These are phyloP conservation scores for Trichopus zeylanicus DNA, from an alignment of 116 monocot genomes.

Conservation along the genomic window DNA sequence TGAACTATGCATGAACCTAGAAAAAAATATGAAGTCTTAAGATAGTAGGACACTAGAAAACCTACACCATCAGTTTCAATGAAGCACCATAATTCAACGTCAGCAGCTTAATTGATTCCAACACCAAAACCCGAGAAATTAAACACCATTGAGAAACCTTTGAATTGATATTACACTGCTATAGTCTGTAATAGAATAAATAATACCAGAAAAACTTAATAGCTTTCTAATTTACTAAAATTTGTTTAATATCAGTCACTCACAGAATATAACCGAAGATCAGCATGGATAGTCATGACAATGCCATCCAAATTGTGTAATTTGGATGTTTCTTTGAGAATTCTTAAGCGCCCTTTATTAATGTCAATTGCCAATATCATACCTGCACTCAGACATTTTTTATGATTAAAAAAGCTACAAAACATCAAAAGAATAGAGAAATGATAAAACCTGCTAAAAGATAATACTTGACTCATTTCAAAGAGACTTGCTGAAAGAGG, in stretches of 20 bases:
- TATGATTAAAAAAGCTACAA: not conserved
- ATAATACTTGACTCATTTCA: too few relatives aligned
- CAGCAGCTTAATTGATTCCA: too few relatives aligned
- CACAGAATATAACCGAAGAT: conserved; percentile 67
- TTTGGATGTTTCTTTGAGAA: conserved; percentile 66
- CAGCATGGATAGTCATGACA: conserved; percentile 50
- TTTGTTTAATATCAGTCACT: conserved; percentile 25
- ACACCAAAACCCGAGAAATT: too few relatives aligned
- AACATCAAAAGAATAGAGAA: too few relatives aligned
- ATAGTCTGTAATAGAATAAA: not conserved
- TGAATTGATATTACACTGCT: not conserved
- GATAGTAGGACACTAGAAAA: too few relatives aligned
- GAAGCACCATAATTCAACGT: too few relatives aligned
- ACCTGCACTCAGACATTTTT: conserved; percentile 33
- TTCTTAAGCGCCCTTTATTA: conserved; percentile 83
- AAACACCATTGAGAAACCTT: not conserved
- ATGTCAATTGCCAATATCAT: conserved; percentile 67
- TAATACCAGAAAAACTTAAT: not conserved
- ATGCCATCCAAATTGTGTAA: conserved; percentile 47
- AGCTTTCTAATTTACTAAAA: not conserved
- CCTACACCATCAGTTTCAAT: too few relatives aligned
- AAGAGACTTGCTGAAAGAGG: too few relatives aligned
- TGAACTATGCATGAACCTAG: too few relatives aligned
- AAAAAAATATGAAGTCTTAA: too few relatives aligned
- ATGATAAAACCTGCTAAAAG: too few relatives aligned